These are phyloP conservation scores for Hortiboletus flavorubellus DNA, from an alignment of 768 basidiomycete genomes.

Conservation along the genomic window DNA sequence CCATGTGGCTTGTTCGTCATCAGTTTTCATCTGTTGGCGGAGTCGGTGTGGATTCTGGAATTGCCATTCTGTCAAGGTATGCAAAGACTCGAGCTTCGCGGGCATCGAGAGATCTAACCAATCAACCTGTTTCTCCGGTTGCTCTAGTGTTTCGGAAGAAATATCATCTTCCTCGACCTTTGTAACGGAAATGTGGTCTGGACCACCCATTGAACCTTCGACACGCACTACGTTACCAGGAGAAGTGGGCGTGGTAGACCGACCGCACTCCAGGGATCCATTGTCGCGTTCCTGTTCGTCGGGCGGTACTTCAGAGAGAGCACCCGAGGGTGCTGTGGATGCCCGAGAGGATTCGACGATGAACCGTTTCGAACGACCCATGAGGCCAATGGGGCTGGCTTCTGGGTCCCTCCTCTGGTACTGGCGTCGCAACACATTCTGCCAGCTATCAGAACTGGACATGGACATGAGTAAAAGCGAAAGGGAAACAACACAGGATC, in stretches of 20 bases:
- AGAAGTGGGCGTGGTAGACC: not conserved
- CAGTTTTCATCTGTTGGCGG: conserved; percentile 69
- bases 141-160: conserved; percentile 13
- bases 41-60: conserved; percentile 75
- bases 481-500: conserved; percentile 19
- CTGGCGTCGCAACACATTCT: conserved; percentile 71
- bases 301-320: conserved; percentile 6
- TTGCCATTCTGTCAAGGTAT: conserved; percentile 80
- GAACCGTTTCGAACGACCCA: conserved; percentile 22
- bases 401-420: conserved; percentile 70
- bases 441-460: conserved; percentile 71
- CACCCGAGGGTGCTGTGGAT: conserved; percentile 22
- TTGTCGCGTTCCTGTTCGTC: conserved; percentile 11
- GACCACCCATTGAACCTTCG: conserved; percentile 1
- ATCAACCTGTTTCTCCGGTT: conserved; percentile 46
- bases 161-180: conserved; percentile 26
- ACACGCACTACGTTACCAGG: not conserved
- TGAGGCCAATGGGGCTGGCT: conserved; percentile 68
- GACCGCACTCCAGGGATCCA: conserved; percentile 12
- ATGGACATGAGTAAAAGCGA: conserved; percentile 10
- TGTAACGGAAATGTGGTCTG: not conserved
- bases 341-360: conserved; percentile 29
- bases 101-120: conserved; percentile 74
- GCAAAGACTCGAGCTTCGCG: conserved; percentile 69
- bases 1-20: conserved; percentile 78